Base-by-base conservation (phyloP, 768 basidiomycete species). In the Tephrocybe sp. region DNA sequence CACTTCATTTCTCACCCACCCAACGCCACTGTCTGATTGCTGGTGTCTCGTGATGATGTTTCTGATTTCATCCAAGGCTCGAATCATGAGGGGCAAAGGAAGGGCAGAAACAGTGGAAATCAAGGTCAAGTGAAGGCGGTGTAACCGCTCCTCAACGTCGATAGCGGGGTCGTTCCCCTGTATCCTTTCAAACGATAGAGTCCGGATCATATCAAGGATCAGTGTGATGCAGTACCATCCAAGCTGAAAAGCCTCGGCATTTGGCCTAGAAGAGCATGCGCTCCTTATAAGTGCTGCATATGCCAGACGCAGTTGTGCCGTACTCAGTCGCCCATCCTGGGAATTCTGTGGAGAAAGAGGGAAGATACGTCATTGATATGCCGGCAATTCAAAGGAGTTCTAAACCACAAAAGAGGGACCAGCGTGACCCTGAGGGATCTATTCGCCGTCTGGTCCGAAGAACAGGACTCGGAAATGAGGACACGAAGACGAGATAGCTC, bases 201-300 rank as follows among this genome's bases (percentile, higher is more conserved):
- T 55, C 35, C 67, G 64, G 36, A 87, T 79, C 9, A 71, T 69
- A 31, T 69, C 66, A 13, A 87, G 62, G 24, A 90, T 69, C 27
- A 74, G 61, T 43, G 78, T 76, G 49, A 92, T 68, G 66, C 84
- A 88, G 59, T 84, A 77, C 81, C 85, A 87, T 3, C 82, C 82
- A n/a, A 89, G 73, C 0, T 77, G 69, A 41, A 75, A 61, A 50
- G 57, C 55, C 31, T 67, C 65, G 39, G 58, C 42, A 12, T 48
- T 37, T 5, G 60, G 28, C 39, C 35, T 65, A 43, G 70, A 70
- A 2, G 75, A 70, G 31, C 74, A 72, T 1, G 87, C 86, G 47
- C 82, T 78, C 52, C 77, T 71, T 21, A 89, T 82, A 11, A 92
- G 73, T 6, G 86, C 78, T n/a, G 85, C 72, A 60, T 80, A 92